Evolutionary conservation across 169 alveolate genomes (phyloP), one percentile per base, ranked within the genome.

Genomic region (Besnoitia besnoiti): DNA sequence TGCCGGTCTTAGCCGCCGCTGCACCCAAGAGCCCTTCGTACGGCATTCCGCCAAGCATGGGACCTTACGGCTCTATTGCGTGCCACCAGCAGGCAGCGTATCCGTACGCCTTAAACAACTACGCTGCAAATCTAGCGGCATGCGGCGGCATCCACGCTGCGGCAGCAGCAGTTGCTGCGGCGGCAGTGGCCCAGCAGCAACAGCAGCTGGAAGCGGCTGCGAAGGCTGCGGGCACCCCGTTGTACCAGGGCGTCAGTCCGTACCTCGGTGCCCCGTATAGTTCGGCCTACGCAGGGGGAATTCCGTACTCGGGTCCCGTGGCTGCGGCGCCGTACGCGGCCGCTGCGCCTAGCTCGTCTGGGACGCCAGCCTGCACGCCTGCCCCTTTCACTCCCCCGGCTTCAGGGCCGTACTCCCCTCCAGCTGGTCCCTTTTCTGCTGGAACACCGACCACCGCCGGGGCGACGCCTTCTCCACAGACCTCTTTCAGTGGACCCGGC

Each of bases 121-220:
- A 73, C 46, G 33, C 84, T 27, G 61, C 61, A 10, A 42, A 42
- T 39, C 59, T 44, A 39, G 87, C 87, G 40, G 37, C 50, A 33
- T 77, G 87, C n/a, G 59, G 40, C 7, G 59, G 40, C 10, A 30
- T 77, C 61, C 87, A 77, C 0, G 50, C 87, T 40, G 87, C 80
- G 33, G 80, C 80, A 21, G 80, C 80, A n/a, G 80, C 80, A 37
- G 80, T 3, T n/a, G 80, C 87, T 12, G 87, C 87, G 37, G 59
- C 87, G 10, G 87, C 87, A 16, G 59, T 77, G 40, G 87, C 87
- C 0, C 80, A 67, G 44, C 80, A 67, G 80, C 80, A 67, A 24
- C 80, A 67, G 80, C 80, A 67, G 10, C 80, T 67, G 19, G 80
- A 67, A 67, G 87, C n/a, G 35, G 87, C 87, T 19, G 87, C 87